Percentiles rank a stretch among this genome's conserved stretches.
phyloP scores from a whole-genome alignment of 2,329 filamentous ascomycete species.

The Calonectria henricotiae region DNA sequence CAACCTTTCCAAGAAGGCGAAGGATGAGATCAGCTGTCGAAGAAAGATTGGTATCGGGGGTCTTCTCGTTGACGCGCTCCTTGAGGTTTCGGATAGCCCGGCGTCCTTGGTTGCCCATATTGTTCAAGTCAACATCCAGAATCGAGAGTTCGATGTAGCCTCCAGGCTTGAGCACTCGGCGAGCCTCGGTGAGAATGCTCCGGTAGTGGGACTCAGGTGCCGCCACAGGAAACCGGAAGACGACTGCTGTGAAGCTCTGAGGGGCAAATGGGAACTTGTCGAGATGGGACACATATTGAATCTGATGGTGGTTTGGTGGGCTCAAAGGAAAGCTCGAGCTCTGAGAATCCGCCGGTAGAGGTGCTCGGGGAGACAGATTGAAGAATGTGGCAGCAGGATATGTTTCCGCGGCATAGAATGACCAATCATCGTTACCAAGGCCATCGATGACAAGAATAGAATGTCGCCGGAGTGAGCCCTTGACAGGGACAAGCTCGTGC shows the following conservation, averaged over 20 bases:
- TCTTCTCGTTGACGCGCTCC: conserved; percentile 76
- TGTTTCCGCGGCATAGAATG: conserved; percentile 86
- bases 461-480: conserved; percentile 63
- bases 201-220: conserved; percentile 79
- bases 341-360: conserved; percentile 64
- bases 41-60: conserved; percentile 74
- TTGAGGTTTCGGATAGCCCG: conserved; percentile 81
- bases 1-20: conserved; percentile 77
- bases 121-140: conserved; percentile 85
- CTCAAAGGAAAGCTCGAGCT: conserved; percentile 68
- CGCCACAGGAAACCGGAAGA: conserved; percentile 83
- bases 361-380: conserved; percentile 77
- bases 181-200: conserved; percentile 81
- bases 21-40: conserved; percentile 76
- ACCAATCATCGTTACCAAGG: conserved; percentile 91
- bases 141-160: conserved; percentile 86
- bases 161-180: conserved; percentile 83
- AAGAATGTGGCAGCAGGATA: conserved; percentile 84
- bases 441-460: conserved; percentile 86
- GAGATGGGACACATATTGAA: conserved; percentile 76
- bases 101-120: conserved; percentile 83
- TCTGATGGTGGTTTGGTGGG: conserved; percentile 82
- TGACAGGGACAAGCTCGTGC: conserved; percentile 74
- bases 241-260: conserved; percentile 83
- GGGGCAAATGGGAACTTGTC: conserved; percentile 82